These are phyloP conservation scores for Pseudogymnoascus sp. DNA, from an alignment of 2,329 filamentous ascomycete species.

Conservation along the genomic window DNA sequence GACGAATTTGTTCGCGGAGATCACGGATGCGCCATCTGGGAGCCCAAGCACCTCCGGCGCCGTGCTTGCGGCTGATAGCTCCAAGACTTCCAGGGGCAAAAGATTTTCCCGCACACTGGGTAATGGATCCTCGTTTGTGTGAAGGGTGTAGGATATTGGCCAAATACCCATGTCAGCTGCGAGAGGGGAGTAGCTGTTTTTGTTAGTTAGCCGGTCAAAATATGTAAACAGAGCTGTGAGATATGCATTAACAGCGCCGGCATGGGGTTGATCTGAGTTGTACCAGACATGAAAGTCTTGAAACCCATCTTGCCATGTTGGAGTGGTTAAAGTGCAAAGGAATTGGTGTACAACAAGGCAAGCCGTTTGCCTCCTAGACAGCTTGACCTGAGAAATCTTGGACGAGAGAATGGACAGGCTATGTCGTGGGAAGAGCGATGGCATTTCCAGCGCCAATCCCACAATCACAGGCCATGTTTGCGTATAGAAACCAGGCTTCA, in stretches of 20 bases:
- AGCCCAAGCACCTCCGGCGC: neutral
- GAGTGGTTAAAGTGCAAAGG: neutral
- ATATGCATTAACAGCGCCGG: neutral
- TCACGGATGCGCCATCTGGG: neutral
- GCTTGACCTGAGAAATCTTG: neutral
- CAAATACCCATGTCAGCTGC: neutral
- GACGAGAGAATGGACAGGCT: neutral
- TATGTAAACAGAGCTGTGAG: neutral
- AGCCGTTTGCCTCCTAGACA: neutral
- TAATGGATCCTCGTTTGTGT: neutral
- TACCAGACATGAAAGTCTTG: conserved; percentile 1
- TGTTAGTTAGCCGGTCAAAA: neutral
- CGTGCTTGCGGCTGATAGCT: neutral
- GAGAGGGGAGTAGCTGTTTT: neutral
- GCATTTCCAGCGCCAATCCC: neutral
- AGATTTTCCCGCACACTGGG: neutral
- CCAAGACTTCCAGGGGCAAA: neutral
- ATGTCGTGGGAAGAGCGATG: neutral
- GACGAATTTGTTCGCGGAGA: neutral
- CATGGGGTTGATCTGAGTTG: neutral
- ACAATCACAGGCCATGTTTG: neutral
- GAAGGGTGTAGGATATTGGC: neutral
- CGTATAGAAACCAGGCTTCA: neutral
- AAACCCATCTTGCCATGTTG: neutral
- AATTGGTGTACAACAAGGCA: neutral